Evolutionary conservation across 495 filamentous ascomycete genomes (phyloP).

Genomic region (Achaetomiella virescens): DNA sequence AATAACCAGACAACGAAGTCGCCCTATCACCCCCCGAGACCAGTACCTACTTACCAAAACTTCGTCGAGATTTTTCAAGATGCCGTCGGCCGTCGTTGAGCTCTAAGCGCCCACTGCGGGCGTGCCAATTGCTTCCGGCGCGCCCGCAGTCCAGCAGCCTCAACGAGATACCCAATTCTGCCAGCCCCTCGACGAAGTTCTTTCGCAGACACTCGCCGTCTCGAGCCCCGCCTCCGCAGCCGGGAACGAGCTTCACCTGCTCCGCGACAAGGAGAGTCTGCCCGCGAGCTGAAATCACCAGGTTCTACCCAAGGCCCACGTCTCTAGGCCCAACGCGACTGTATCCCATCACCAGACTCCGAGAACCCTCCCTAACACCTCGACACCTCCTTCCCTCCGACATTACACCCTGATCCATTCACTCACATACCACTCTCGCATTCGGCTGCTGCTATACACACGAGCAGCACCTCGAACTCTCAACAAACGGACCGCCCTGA

Average conservation of each 20-base stretch:
- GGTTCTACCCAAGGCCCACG: constrained; percentile 19
- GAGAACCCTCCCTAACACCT: constrained; percentile 1
- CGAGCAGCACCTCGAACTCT: background rate
- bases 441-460: background rate
- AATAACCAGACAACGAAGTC: constrained; percentile 63
- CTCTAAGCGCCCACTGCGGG: constrained; percentile 89
- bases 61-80: constrained; percentile 71
- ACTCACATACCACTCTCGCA: background rate
- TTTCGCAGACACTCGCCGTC: constrained; percentile 41
- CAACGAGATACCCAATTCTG: constrained; percentile 67
- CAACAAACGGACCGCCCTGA: background rate
- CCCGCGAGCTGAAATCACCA: constrained; percentile 27
- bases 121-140: constrained; percentile 38
- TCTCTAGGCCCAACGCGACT: constrained; percentile 12
- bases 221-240: constrained; percentile 26
- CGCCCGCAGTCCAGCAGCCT: constrained; percentile 72
- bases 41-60: constrained; percentile 42
- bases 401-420: background rate
- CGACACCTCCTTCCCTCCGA: constrained; percentile 2
- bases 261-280: constrained; percentile 23
- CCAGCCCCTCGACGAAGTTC: constrained; percentile 73
- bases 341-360: background rate
- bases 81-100: constrained; percentile 86
- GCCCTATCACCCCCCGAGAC: constrained; percentile 44
- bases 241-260: constrained; percentile 14